Percentiles rank a stretch among this genome's conserved stretches.
These are phyloP conservation scores for Platanthera zijinensis DNA, from an alignment of 106 monocot species.

Conservation along the genomic window DNA sequence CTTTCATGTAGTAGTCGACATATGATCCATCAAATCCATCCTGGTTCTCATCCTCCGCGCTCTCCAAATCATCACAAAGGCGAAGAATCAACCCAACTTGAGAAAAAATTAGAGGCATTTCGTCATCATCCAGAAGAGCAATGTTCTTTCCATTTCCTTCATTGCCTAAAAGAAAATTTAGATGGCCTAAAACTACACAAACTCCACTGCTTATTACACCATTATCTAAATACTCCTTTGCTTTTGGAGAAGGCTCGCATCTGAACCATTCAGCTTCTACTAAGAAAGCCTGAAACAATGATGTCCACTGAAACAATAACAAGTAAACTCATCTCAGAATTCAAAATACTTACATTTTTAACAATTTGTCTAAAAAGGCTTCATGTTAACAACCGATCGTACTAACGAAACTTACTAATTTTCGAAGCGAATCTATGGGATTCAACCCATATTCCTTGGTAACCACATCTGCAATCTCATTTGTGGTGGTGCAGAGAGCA, in stretches of 20 bases:
- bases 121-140: neutral
- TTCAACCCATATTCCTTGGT: constrained; percentile 25
- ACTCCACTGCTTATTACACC: constrained; percentile 27
- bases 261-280: constrained; percentile 38
- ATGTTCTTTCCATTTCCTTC: constrained; percentile 12
- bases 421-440: constrained; percentile 23
- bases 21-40: constrained; percentile 58
- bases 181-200: constrained; percentile 14
- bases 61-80: constrained; percentile 55
- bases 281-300: constrained; percentile 35
- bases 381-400: neutral
- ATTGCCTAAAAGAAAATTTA: constrained; percentile 25
- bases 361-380: neutral
- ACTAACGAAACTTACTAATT: constrained; percentile 15
- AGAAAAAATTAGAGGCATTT: constrained; percentile 5
- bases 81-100: constrained; percentile 37
- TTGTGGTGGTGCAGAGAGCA: constrained; percentile 17
- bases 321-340: neutral
- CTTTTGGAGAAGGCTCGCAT: constrained; percentile 10
- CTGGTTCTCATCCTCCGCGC: constrained; percentile 56
- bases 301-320: constrained; percentile 21
- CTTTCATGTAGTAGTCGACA: constrained; percentile 34
- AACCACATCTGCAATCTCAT: constrained; percentile 24
- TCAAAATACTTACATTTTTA: neutral
- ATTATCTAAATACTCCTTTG: constrained; percentile 35